These are phyloP conservation scores for Euphorbia pulcherrima DNA, from an alignment of 345 rosid genomes.

Conservation along the genomic window DNA sequence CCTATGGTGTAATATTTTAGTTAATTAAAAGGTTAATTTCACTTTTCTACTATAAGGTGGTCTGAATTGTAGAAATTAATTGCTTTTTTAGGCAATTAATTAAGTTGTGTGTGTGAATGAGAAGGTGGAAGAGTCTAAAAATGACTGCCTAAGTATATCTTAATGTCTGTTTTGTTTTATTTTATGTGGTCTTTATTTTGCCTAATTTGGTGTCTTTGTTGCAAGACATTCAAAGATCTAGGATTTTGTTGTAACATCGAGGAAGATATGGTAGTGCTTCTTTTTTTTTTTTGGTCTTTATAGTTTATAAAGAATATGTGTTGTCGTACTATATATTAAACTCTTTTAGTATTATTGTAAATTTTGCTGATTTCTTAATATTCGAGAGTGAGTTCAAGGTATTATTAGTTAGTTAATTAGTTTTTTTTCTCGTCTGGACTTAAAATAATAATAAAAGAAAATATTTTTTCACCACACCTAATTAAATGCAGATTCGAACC, in stretches of 20 bases:
- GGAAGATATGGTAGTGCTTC: slow-evolving; percentile 30
- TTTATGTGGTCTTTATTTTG: slow-evolving; percentile 1
- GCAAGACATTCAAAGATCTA: slow-evolving; percentile 29
- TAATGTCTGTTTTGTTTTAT: slow-evolving; percentile 17
- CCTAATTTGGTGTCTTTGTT: slow-evolving; percentile 24
- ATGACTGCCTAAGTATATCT: slow-evolving; percentile 28
- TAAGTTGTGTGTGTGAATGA: slow-evolving; percentile 23
- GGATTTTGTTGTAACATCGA: slow-evolving; percentile 36
- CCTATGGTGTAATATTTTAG: slow-evolving; percentile 34
- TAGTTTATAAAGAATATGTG: neutral
- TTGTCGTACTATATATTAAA: neutral
- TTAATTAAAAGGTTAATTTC: too few relatives aligned
- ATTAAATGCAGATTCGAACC: too few relatives aligned
- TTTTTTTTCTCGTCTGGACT: too few relatives aligned
- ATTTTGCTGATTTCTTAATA: neutral
- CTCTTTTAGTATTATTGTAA: neutral
- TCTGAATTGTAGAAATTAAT: slow-evolving; percentile 1
- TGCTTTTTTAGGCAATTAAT: neutral
- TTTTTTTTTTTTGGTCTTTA: neutral
- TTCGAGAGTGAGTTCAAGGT: too few relatives aligned
- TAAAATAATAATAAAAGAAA: too few relatives aligned
- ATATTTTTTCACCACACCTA: too few relatives aligned
- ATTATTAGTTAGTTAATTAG: too few relatives aligned
- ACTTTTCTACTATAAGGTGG: slow-evolving; percentile 5
- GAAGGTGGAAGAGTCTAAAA: slow-evolving; percentile 28